These are phyloP conservation scores for Camelina sativa DNA, from an alignment of 345 rosid genomes.

Conservation along the genomic window DNA sequence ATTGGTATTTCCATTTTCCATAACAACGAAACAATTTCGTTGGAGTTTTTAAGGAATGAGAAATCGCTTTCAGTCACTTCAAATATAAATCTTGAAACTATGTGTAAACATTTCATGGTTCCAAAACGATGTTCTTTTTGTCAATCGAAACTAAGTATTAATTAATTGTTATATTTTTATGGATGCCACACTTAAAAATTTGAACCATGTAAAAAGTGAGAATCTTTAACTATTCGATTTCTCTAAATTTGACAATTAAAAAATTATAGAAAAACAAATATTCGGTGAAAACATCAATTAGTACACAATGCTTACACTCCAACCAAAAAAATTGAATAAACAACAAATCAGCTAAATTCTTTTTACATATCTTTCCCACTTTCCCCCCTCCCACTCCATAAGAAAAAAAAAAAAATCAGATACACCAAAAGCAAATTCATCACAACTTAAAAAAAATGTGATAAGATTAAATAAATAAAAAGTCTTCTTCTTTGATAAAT, in stretches of 20 bases:
- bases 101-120: slow-evolving; percentile 31
- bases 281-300: slow-evolving; percentile 27
- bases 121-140: slow-evolving; percentile 35
- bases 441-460: slow-evolving; percentile 42
- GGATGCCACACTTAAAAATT: neutral
- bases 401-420: slow-evolving; percentile 29
- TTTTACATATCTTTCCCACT: slow-evolving; percentile 40
- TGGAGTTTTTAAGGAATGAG: slow-evolving; percentile 20
- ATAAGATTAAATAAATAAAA: slow-evolving; percentile 34
- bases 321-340: slow-evolving; percentile 30
- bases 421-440: slow-evolving; percentile 42
- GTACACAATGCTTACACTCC: slow-evolving; percentile 47
- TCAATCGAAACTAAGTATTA: neutral
- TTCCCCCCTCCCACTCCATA: slow-evolving; percentile 35
- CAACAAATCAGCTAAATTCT: slow-evolving; percentile 46
- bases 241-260: slow-evolving; percentile 7
- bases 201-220: slow-evolving; percentile 12
- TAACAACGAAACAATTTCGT: neutral
- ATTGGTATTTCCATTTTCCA: neutral
- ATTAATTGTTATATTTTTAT: neutral
- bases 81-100: slow-evolving; percentile 22
- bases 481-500: slow-evolving; percentile 28
- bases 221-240: slow-evolving; percentile 29
- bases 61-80: slow-evolving; percentile 43
- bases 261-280: neutral